Conservation (phyloP, 2,329 filamentous ascomycete genomes). For the Colletotrichum orbiculare region DNA sequence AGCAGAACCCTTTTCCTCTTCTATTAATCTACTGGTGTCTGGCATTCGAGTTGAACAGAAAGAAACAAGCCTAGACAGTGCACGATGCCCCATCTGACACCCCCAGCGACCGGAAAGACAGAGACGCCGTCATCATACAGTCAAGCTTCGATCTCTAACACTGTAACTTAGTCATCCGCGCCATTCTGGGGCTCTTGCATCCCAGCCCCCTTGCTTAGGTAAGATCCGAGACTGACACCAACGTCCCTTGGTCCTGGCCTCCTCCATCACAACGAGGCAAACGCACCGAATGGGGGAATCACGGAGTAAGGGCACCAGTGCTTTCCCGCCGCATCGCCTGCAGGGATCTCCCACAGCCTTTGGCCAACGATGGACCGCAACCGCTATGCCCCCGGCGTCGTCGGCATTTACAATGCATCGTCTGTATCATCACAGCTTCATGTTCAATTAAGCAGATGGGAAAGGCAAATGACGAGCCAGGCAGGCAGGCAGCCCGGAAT, state of each 20-base stretch:
- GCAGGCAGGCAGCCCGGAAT: slow-evolving; percentile 1
- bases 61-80: neutral
- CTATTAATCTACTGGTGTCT: too few species aligned
- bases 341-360: slow-evolving; percentile 25
- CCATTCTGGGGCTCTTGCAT: neutral
- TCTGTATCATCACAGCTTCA: slow-evolving; percentile 1
- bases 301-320: slow-evolving; percentile 30
- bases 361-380: slow-evolving; percentile 14
- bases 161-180: slow-evolving; percentile 11
- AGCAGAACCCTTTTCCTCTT: too few species aligned
- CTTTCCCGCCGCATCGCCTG: slow-evolving; percentile 23
- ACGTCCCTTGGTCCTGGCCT: slow-evolving; percentile 33
- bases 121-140: slow-evolving; percentile 24
- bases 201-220: slow-evolving; percentile 22
- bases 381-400: slow-evolving; percentile 7
- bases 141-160: neutral
- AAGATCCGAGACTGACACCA: slow-evolving; percentile 19
- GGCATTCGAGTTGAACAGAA: neutral
- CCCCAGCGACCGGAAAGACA: slow-evolving; percentile 12
- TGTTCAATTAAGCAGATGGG: neutral
- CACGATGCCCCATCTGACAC: slow-evolving; percentile 5
- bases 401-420: neutral
- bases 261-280: slow-evolving; percentile 33
- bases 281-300: slow-evolving; percentile 28
- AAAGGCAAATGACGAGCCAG: neutral